Base-by-base conservation (phyloP, 139 green algal genomes). In the Penium margaritaceum region DNA sequence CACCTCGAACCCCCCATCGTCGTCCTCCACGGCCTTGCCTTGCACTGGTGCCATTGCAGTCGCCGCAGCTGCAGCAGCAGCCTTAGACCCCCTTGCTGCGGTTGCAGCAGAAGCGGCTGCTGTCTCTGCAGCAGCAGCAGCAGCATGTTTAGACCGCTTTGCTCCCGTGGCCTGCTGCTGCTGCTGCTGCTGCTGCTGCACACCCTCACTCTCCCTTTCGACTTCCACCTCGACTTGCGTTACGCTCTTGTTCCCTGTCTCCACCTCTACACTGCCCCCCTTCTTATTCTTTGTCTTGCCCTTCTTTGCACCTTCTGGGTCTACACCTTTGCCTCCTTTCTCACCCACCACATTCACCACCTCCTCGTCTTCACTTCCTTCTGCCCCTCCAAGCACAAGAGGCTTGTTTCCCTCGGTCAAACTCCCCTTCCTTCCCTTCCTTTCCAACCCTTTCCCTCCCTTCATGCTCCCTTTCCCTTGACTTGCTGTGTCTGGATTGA, bases 1-100 rank as follows among this genome's bases (percentile, higher is more conserved):
- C 51, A 71, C 79, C 72, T 83, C 71, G 74, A 77, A 83, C 32
- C 66, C 79, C n/a, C 61, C 69, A n/a, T 70, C 79, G 43, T 85
- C 79, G 9, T 82, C 63, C 32, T 58, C n/a, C 38, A 24, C 21
- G 36, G 27, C 47, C 30, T 19, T 0, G 24, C 17, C 29, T 4
- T 57, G 35, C n/a, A n/a, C 1, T 60, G 24, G n/a, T 57, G n/a
- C 21, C 51, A 9, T 0, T 60, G 17, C 51, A 9, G 29, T 60
- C 24, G 19, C 24, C 54, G 32, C 29, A n/a, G n/a, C n/a, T n/a
- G n/a, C n/a, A n/a, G n/a, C n/a, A n/a, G n/a, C n/a, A n/a, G n/a
- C 46, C 0, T 60, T 24, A 19, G 12, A n/a, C 17, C 30, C 51
- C 0, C 51, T 24, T 60, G 6, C 51, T 5, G 0, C 46, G 0